These are phyloP conservation scores for Melaleuca quinquenervia DNA, from an alignment of 345 rosid species.

Conservation along the genomic window DNA sequence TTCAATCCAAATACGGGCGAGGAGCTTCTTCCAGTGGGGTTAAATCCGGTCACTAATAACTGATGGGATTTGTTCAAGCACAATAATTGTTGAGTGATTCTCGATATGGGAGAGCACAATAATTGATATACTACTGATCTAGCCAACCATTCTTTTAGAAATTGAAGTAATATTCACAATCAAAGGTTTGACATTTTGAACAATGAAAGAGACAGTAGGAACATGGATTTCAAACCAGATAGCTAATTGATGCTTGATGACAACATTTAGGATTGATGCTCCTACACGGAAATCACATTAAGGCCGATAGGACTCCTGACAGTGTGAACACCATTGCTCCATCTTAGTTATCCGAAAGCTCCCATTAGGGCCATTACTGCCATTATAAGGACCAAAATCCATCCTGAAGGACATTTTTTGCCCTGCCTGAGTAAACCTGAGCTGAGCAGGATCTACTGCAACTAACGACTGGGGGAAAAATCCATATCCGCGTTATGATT, in stretches of 20 bases:
- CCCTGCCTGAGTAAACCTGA: constrained; percentile 20
- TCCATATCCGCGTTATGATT: constrained; percentile 12
- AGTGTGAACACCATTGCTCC: constrained; percentile 28
- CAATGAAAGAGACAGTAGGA: too few species aligned
- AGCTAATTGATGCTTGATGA: background rate
- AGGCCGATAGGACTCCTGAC: constrained; percentile 33
- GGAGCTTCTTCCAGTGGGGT: too few species aligned
- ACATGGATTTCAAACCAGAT: too few species aligned
- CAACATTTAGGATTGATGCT: background rate
- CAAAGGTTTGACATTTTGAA: too few species aligned
- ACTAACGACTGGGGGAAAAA: constrained; percentile 23
- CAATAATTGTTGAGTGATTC: too few species aligned
- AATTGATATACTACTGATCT: too few species aligned
- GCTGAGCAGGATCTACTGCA: constrained; percentile 21
- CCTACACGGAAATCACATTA: constrained; percentile 17
- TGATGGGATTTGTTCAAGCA: too few species aligned
- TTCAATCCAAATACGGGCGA: background rate
- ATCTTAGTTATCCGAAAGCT: constrained; percentile 34
- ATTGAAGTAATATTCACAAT: too few species aligned
- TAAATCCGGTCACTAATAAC: too few species aligned
- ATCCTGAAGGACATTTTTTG: constrained; percentile 27
- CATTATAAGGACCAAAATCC: constrained; percentile 18
- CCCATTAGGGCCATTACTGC: constrained; percentile 18
- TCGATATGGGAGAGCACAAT: too few species aligned
- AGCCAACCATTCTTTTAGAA: too few species aligned